phyloP scores from a whole-genome alignment of 2,329 filamentous ascomycete species.

The Clonostachys sp. region DNA sequence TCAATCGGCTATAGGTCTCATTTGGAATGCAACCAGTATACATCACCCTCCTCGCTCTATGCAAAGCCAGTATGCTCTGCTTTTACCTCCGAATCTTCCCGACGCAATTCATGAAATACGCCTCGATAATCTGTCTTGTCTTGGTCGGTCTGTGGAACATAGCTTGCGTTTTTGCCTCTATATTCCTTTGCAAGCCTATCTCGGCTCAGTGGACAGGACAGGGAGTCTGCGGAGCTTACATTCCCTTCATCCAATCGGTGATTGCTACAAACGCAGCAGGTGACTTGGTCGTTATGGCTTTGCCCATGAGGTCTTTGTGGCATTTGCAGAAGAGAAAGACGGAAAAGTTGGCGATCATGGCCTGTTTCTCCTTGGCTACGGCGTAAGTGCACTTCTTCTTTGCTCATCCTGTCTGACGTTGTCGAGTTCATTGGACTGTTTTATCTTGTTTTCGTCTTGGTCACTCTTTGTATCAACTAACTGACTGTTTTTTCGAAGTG shows the following conservation, averaged over 20 bases:
- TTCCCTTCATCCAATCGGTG: conserved; percentile 26
- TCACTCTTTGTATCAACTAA: neutral
- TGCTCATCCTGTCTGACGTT: neutral
- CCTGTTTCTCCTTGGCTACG: conserved; percentile 25
- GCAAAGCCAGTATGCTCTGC: conserved; percentile 17
- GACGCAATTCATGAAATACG: conserved; percentile 13
- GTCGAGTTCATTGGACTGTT: neutral
- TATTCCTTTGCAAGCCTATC: conserved; percentile 42
- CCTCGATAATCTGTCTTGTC: conserved; percentile 21
- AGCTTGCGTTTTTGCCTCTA: conserved; percentile 27
- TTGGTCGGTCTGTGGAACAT: conserved; percentile 35
- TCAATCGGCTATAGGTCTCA: conserved; percentile 14
- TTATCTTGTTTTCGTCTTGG: neutral
- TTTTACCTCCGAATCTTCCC: conserved; percentile 19
- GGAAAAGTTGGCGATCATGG: conserved; percentile 28
- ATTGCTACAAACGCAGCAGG: conserved; percentile 29
- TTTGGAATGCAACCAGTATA: conserved; percentile 18
- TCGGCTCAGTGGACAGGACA: conserved; percentile 33
- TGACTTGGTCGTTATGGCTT: conserved; percentile 27
- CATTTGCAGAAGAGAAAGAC: conserved; percentile 23
- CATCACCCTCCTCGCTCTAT: conserved; percentile 12
- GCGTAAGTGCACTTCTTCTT: conserved; percentile 16
- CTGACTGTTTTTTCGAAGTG: conserved; percentile 12
- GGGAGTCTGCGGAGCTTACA: conserved; percentile 22
- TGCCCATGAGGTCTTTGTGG: conserved; percentile 32